phyloP scores from a whole-genome alignment of 179 eudicot genomes.

The Beta lomatogona region DNA sequence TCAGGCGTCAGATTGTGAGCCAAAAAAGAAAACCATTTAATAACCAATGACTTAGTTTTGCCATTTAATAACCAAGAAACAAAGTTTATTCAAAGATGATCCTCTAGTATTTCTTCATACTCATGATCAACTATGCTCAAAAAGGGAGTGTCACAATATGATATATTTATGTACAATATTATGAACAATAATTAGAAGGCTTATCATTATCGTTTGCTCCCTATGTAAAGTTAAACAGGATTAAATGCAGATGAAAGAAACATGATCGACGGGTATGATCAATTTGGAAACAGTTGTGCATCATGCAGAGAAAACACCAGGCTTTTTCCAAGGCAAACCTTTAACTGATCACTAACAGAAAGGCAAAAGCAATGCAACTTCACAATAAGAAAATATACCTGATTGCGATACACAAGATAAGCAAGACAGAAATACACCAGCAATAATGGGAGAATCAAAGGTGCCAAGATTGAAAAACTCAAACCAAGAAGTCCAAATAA shows the following conservation, averaged over 20 bases:
- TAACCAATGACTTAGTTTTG: neutral
- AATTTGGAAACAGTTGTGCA: neutral
- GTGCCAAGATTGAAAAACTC: constrained; percentile 68
- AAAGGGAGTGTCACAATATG: no score
- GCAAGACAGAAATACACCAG: constrained; percentile 86
- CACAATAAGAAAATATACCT: constrained; percentile 47
- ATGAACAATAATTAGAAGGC: neutral
- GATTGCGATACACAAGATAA: constrained; percentile 86
- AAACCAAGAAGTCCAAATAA: constrained; percentile 81
- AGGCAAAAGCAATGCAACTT: neutral
- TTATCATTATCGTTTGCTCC: neutral
- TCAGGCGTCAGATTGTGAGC: neutral
- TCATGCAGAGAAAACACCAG: neutral
- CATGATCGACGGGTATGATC: neutral
- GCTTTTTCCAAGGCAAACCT: no score
- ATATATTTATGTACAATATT: neutral
- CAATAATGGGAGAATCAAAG: constrained; percentile 80
- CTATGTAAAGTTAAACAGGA: neutral
- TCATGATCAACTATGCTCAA: neutral
- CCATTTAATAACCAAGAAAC: no score
- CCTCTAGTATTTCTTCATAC: neutral
- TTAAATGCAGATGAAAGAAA: neutral
- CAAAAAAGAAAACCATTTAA: no score
- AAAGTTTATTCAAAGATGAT: neutral
- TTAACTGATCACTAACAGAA: neutral